Base-by-base conservation (phyloP, 306 rosid genomes). In the Rubus idaeus region DNA sequence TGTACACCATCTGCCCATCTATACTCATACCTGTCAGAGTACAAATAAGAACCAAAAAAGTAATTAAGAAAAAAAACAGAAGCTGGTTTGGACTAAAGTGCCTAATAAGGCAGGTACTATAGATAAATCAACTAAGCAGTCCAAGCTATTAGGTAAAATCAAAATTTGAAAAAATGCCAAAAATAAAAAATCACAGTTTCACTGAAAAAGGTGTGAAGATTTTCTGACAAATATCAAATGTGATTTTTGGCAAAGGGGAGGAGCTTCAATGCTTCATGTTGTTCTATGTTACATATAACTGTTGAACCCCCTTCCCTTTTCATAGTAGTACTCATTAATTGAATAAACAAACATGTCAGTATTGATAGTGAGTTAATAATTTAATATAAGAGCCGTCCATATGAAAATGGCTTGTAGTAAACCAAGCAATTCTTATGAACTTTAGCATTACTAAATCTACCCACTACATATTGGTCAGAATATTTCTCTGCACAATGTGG, bases 1-100 rank as follows among this genome's bases (percentile, higher is more conserved):
- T 86, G 93, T 70, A 91, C 98, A 80, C 99, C 99, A 82, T 96
- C 99, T 40, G 99, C 99, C 99, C 99, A 96, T 83, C 97, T 84
- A 84, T 96, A 96, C 88, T 96, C 98, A 18, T 96, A 96, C 91
- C 99, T 93, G 82, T 77, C 77, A 81, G 64, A 39, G 12, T 37
- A 49, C 49, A 44, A 30, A 74, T 9, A 84, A 51, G 80, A 76
- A 73, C 78, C 75, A 12, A 64, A 23, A 51, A 64, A 23, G 17
- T 78, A 37, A 16, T 35, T 20, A 70, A 74, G 46, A 46, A 16
- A 41, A 20, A 70, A 74, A 51, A 46, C 30, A 11, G 75, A 56
- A 30, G 57, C 45, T 9, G 12, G 45, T 12, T 70, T 75, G 8
- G 39, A 61, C 18, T 16, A 30, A 10, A 74, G 41, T 12, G 9